Base-by-base conservation (phyloP, 2,329 filamentous ascomycete species). In the Epichloe sp. region DNA sequence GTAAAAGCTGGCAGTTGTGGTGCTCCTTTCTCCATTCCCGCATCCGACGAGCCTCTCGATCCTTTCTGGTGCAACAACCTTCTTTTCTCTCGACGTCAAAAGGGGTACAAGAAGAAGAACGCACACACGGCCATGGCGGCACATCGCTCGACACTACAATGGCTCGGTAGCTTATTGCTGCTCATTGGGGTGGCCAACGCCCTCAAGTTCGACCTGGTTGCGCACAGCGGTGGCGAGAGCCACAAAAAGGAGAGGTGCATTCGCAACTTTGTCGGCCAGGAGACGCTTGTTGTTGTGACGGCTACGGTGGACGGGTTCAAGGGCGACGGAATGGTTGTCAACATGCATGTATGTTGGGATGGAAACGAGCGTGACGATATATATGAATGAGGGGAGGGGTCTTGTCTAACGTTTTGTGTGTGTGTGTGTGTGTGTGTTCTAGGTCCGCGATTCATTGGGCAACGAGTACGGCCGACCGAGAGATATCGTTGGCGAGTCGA, bases 401-500 rank as follows among this genome's bases (percentile, higher is more conserved):
- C 23, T 10, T 19, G 26, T 31, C 11, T n/a, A 15, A 21, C 23
- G 3, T 38, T 42, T 40, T 5, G 14, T 23, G 26, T 49, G 10
- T 7, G 17, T 21, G 26, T 17, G n/a, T n/a, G 17, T 21, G 26
- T 17, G n/a, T n/a, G 44, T 37, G 15, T 31, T 50, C 45, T 66
- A 97, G 91, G 95, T 98, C 71, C 86, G 85, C 69, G 93, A 98
- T 71, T 84, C 89, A 15, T 81, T 95, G 60, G 91, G 90, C 65
- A 98, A 98, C 72, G 89, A 97, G 70, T 96, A 97, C 71, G 89
- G 87, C 65, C 81, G 82, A 55, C 88, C 93, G 49, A 91, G 86
- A 71, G 90, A 98, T 64, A 82, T 97, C 54, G 86, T 83, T 15
- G 93, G 93, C 68, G 90, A 96, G 73, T 86, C 87, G 68, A 82